These are phyloP conservation scores for Groenewaldozyma auringiensis DNA, from an alignment of 1,139 yeast species.

Conservation along the genomic window DNA sequence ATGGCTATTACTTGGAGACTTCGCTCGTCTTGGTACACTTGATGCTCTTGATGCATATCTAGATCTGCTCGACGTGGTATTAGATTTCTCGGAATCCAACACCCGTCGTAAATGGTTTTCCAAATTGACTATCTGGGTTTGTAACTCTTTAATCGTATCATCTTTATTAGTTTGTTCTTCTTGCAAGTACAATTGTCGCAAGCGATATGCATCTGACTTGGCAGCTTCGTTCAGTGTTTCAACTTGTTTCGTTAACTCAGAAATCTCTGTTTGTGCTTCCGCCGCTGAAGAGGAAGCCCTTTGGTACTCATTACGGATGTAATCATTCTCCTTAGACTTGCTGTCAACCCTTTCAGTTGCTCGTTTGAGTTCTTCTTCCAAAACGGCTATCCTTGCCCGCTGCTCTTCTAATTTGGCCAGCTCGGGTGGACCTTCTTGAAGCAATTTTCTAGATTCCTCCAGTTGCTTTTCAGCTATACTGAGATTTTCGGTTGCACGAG, in stretches of 20 bases:
- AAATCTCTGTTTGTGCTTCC: conserved; percentile 43
- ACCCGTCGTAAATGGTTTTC: conserved; percentile 32
- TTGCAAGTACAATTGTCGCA: conserved; percentile 25
- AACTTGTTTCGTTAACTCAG: conserved; percentile 30
- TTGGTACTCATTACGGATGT: conserved; percentile 57
- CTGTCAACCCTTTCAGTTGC: conserved; percentile 35
- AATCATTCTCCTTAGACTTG: conserved; percentile 49
- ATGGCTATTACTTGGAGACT: conserved; percentile 21
- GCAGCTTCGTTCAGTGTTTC: conserved; percentile 29
- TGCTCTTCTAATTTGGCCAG: conserved; percentile 30
- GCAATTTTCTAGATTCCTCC: conserved; percentile 12
- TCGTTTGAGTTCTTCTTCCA: conserved; percentile 36
- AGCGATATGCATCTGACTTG: conserved; percentile 24
- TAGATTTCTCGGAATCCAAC: conserved; percentile 26
- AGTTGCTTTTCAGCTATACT: conserved; percentile 13
- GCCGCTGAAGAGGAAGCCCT: conserved; percentile 50
- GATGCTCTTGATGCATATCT: conserved; percentile 29
- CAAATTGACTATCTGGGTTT: conserved; percentile 21
- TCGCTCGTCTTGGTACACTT: conserved; percentile 24
- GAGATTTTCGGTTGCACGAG: conserved; percentile 13
- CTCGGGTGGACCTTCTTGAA: conserved; percentile 17
- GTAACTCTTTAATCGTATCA: conserved; percentile 26
- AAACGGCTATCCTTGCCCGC: conserved; percentile 34
- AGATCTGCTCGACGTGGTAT: conserved; percentile 25
- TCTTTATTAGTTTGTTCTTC: conserved; percentile 26